Base-by-base conservation (phyloP, 108 stramenopile genomes). In the Mayamaea pseudoterrestris region DNA sequence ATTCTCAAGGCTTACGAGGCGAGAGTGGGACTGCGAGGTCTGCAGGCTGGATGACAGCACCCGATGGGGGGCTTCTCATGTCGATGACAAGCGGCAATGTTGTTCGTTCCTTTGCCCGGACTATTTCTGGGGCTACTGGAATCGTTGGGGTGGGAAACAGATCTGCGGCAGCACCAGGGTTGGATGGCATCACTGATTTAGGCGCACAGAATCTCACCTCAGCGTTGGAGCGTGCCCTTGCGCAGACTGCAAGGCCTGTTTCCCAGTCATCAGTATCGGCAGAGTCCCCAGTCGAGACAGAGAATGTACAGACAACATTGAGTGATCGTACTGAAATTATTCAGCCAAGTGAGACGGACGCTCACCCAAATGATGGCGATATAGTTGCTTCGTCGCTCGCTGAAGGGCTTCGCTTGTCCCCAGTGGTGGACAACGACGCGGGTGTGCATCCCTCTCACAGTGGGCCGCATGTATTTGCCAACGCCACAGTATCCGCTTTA, bases 161-260 rank as follows among this genome's bases (percentile, higher is more conserved):
- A 11, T 42, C 30, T 30, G 27, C 26, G 13, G 24, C 39, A 0
- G 35, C 50, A 11, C 61, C 61, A 22, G n/a, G n/a, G 52, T 58
- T 46, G 73, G 83, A 36, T 85, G 90, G 85, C 67, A 76, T 9
- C 80, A 88, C 43, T 48, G 88, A 85, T 50, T 44, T 57, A 35
- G 51, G 60, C 13, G 68, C 64, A 1, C 69, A 74, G 24, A 65
- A 77, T 32, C 82, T 90, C 35, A 69, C 68, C 35, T 42, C 48
- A 6, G 63, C 78, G 7, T 79, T 90, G 42, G 79, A 75, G 11
- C 57, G 55, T 21, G 80, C 77, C 7, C 53, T 86, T 13, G 62
- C n/a, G 48, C 53, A 47, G 60, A 27, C 36, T 52, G 6, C 54
- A 65, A 44, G 34, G 64, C 12, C 35, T 27, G 1, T 8, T 23